Base-by-base conservation (phyloP, 1,284 basidiomycete species). In the Malassezia sp. region DNA sequence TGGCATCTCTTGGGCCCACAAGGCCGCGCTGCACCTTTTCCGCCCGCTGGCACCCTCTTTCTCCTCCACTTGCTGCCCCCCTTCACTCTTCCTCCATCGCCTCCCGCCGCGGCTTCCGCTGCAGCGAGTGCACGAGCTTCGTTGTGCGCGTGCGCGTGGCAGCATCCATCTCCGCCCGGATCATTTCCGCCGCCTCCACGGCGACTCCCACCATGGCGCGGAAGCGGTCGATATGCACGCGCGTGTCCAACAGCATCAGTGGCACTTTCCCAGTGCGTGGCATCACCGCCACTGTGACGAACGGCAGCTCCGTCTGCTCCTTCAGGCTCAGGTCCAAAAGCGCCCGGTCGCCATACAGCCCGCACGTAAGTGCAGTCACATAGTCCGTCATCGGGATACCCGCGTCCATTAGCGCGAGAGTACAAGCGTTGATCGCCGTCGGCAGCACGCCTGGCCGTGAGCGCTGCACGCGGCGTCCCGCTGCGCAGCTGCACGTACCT, bases 351-450 rank as follows among this genome's bases (percentile, higher is more conserved):
- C 54, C 57, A 32, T 65, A 54, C 17, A 65, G 57, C 12, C 64
- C 64, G 33, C 58, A 62, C n/a, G 60, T 84, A 80, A 50, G 90
- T 76, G 12, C 86, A 82, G 56, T 84, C 40, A 95, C 82, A 71
- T 93, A 89, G 74, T 96, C 90, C 49, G 80, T 74, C 60, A 96
- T 76, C 0, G 90, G 83, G 20, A 97, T 83, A 2, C 93, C 93
- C 2, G 90, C 87, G 49, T 80, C 82, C 57, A 86, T 78, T 30
- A 97, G 78, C 0, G 91, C 88, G 33, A 97, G 78, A 4, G 89
- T 91, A 1, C 88, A 86, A 18, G 83, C 89, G 71, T 97, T 97
- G 66, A 97, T 85, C 54, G 87, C 84, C 4, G 89, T 82, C 44
- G 87, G 84, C n/a, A 97, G 77, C 29, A 95, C 75, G 0, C 85